Conservation (phyloP, 2,329 filamentous ascomycete genomes). For the Phialophora tarda region DNA sequence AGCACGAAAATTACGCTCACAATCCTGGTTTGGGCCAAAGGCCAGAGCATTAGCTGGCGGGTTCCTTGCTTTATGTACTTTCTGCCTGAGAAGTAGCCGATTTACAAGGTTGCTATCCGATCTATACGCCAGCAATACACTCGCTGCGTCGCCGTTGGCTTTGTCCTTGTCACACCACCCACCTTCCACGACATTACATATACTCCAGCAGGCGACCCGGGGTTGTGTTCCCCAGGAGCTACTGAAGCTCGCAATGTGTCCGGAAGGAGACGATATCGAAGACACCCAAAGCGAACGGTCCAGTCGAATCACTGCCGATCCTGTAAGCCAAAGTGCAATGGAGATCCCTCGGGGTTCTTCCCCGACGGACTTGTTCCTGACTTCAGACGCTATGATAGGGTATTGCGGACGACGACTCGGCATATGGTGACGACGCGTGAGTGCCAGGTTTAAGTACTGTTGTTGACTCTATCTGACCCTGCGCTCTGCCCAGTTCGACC, state of each 20-base stretch:
- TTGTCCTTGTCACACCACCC: neutral
- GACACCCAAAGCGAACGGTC: conserved; percentile 15
- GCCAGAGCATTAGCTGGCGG: neutral
- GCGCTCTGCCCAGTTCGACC: conserved; percentile 17
- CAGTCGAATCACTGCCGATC: conserved; percentile 16
- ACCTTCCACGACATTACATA: neutral
- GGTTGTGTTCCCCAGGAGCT: neutral
- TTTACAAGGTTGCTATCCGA: conserved; percentile 1
- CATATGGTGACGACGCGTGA: conserved; percentile 34
- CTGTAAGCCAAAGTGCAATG: conserved; percentile 6
- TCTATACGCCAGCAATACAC: neutral
- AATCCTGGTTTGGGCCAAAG: neutral
- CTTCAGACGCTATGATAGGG: conserved; percentile 11
- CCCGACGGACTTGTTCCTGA: neutral
- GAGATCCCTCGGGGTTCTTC: neutral
- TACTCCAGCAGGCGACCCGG: neutral
- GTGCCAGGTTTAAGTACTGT: neutral
- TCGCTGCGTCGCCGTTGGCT: neutral
- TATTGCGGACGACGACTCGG: conserved; percentile 28
- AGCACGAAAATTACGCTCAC: conserved; percentile 6
- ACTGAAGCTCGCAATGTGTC: neutral
- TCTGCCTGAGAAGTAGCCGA: conserved; percentile 3
- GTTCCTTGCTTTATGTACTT: conserved; percentile 1
- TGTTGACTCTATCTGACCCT: neutral
- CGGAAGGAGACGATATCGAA: conserved; percentile 5